Evolutionary conservation across 2,329 filamentous ascomycete genomes (phyloP).

Genomic region (Trichophyton simii): DNA sequence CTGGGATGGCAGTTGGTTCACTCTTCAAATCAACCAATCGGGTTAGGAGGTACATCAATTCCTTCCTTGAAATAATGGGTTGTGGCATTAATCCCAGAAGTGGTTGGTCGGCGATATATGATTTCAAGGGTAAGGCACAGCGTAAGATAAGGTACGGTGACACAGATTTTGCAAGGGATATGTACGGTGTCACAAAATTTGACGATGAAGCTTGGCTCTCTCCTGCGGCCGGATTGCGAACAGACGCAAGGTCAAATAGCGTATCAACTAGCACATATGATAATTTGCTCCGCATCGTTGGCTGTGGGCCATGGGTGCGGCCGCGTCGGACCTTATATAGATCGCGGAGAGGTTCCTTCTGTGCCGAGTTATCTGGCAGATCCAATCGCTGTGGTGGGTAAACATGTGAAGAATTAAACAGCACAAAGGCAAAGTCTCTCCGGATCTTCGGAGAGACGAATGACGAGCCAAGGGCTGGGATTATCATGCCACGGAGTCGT

Average conservation of each 20-base stretch:
- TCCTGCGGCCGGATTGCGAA: conserved; percentile 30
- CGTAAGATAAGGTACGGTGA: conserved; percentile 74
- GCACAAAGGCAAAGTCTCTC: conserved; percentile 55
- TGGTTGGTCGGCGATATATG: conserved; percentile 84
- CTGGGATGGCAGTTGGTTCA: conserved; percentile 57
- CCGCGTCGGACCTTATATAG: conserved; percentile 57
- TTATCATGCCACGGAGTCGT: conserved; percentile 54
- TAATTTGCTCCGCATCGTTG: conserved; percentile 57
- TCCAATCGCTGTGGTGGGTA: conserved; percentile 50
- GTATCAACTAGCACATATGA: conserved; percentile 70
- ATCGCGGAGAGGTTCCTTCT: conserved; percentile 44
- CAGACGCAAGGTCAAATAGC: conserved; percentile 55
- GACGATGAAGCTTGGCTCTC: conserved; percentile 16
- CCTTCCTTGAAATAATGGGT: conserved; percentile 65
- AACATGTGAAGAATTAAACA: conserved; percentile 74
- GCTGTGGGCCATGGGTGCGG: conserved; percentile 55
- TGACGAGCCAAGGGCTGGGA: conserved; percentile 56
- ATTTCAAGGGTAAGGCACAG: conserved; percentile 64
- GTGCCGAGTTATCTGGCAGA: conserved; percentile 34
- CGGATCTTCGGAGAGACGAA: conserved; percentile 55
- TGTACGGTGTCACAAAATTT: conserved; percentile 27
- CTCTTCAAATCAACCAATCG: conserved; percentile 55
- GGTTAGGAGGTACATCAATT: conserved; percentile 59
- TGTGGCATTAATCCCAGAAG: conserved; percentile 80
- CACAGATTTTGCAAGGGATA: conserved; percentile 58